phyloP scores from a whole-genome alignment of 805 yeast genomes.

The Ogataea angusta region DNA sequence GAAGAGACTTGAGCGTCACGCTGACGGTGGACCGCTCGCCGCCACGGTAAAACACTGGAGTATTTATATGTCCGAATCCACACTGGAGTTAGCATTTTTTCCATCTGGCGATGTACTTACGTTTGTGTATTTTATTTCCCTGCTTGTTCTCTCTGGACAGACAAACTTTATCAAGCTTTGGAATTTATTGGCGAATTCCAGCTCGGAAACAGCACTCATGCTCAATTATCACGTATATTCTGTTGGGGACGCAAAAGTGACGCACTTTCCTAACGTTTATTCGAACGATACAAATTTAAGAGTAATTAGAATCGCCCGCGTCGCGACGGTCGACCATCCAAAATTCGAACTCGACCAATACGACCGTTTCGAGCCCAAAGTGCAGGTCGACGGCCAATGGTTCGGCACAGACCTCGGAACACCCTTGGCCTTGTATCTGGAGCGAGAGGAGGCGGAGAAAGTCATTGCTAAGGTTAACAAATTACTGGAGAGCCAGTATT shows the following conservation, averaged over 20 bases:
- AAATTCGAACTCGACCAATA: constrained; percentile 50
- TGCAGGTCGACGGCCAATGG: constrained; percentile 37
- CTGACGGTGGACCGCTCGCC: constrained; percentile 26
- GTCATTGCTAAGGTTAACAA: constrained; percentile 46
- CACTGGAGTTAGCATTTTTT: constrained; percentile 3
- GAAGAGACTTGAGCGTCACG: constrained; percentile 59
- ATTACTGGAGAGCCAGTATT: constrained; percentile 38
- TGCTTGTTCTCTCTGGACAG: constrained; percentile 28
- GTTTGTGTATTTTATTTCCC: constrained; percentile 9
- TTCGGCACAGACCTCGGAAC: constrained; percentile 55
- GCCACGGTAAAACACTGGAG: constrained; percentile 30
- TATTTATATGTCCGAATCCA: constrained; percentile 16
- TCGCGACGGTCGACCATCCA: constrained; percentile 44
- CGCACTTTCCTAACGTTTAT: constrained; percentile 66
- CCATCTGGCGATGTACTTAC: constrained; percentile 7
- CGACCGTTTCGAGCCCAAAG: constrained; percentile 35
- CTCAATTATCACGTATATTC: constrained; percentile 64
- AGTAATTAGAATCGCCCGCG: constrained; percentile 63
- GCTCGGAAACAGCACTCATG: constrained; percentile 31
- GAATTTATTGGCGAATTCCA: constrained; percentile 47
- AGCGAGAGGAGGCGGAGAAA: constrained; percentile 36
- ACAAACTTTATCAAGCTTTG: constrained; percentile 46
- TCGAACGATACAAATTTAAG: constrained; percentile 40
- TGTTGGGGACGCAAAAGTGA: constrained; percentile 38
- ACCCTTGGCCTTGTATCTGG: constrained; percentile 42